phyloP scores from a whole-genome alignment of 2,329 filamentous ascomycete genomes.

The Stachybotrys chlorohalonatus region DNA sequence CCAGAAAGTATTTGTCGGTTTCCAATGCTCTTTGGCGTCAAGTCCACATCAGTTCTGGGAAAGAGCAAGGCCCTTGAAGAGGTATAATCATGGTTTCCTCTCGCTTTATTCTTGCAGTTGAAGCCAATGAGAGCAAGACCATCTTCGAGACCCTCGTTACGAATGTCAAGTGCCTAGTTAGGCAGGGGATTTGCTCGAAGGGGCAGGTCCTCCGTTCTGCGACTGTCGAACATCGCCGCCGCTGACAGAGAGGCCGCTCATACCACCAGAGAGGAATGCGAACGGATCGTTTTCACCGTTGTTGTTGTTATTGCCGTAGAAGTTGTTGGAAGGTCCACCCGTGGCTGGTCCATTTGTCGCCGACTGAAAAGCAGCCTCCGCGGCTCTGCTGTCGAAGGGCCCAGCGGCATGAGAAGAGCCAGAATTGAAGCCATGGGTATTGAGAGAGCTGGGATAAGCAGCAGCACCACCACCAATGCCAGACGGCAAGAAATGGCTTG shows the following conservation, averaged over 20 bases:
- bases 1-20: slow-evolving; percentile 34
- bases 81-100: background rate
- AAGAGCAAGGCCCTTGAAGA: background rate
- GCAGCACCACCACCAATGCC: slow-evolving; percentile 66
- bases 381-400: slow-evolving; percentile 85
- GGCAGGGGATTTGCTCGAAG: slow-evolving; percentile 51
- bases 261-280: slow-evolving; percentile 67
- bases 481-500: slow-evolving; percentile 84
- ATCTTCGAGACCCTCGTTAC: no score
- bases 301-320: slow-evolving; percentile 51
- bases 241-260: slow-evolving; percentile 63
- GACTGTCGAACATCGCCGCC: slow-evolving; percentile 44
- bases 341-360: slow-evolving; percentile 74
- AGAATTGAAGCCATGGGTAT: slow-evolving; percentile 65
- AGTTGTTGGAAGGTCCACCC: slow-evolving; percentile 55
- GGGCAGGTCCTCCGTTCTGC: slow-evolving; percentile 50
- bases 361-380: slow-evolving; percentile 88
- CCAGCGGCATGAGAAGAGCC: slow-evolving; percentile 74
- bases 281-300: slow-evolving; percentile 66
- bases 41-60: slow-evolving; percentile 27
- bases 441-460: slow-evolving; percentile 67
- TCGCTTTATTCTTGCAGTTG: background rate
- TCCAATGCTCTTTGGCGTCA: slow-evolving; percentile 35
- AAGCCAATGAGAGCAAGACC: no score
- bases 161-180: slow-evolving; percentile 20